Evolutionary conservation across 1,284 basidiomycete genomes (phyloP).

Genomic region (Moniliophthora roreri): DNA sequence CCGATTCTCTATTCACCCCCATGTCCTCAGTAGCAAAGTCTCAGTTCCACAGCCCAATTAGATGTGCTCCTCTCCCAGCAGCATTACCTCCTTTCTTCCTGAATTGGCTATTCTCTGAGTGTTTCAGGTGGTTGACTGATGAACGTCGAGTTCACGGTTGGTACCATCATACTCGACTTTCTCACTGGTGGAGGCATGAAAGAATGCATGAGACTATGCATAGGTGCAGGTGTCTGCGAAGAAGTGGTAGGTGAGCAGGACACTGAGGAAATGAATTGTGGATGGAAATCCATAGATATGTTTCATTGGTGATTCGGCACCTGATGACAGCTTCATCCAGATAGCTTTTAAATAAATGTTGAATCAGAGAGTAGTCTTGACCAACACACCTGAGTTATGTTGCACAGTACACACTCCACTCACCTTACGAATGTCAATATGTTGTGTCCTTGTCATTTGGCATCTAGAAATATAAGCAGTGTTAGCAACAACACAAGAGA

Average conservation of each 20-base stretch:
- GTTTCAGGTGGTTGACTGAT: constrained; percentile 36
- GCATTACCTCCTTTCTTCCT: constrained; percentile 22
- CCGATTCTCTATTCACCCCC: too few species aligned
- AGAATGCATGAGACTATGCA: constrained; percentile 42
- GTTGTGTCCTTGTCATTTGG: too few species aligned
- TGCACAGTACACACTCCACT: too few species aligned
- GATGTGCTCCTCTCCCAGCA: constrained; percentile 30
- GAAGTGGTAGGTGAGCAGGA: constrained; percentile 28
- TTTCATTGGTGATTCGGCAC: constrained; percentile 52
- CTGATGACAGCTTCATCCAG: too few species aligned
- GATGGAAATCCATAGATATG: constrained; percentile 46
- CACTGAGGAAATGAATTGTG: constrained; percentile 72
- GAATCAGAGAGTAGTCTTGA: too few species aligned
- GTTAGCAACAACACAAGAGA: too few species aligned
- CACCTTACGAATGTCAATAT: too few species aligned
- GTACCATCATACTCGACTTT: constrained; percentile 31
- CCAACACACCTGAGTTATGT: too few species aligned
- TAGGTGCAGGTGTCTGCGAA: constrained; percentile 26
- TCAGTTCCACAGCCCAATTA: constrained; percentile 18
- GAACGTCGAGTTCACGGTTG: constrained; percentile 35
- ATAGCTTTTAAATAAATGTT: too few species aligned
- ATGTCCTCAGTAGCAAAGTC: too few species aligned
- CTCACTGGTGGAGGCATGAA: constrained; percentile 61
- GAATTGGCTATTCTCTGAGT: constrained; percentile 4
- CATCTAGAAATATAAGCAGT: too few species aligned